A percentile compares a stretch with the other conserved stretches of the same genome.
Evolutionary conservation across 2,329 filamentous ascomycete genomes (phyloP).

Genomic region (Trichophyton equinum): DNA sequence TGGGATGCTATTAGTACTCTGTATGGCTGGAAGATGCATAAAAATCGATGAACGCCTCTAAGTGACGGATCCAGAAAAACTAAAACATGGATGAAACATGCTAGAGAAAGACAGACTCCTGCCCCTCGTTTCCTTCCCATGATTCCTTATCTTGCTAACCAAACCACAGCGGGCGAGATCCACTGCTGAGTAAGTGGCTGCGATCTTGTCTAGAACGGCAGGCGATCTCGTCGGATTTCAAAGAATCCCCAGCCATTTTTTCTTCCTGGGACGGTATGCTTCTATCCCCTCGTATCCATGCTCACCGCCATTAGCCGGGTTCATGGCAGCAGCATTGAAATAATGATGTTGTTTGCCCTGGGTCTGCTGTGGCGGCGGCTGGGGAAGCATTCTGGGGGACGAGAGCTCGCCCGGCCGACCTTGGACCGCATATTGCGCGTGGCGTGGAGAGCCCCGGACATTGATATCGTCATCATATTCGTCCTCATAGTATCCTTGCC

Average conservation of each 20-base stretch:
- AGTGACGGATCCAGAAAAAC: neutral
- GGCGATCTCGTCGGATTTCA: constrained; percentile 5
- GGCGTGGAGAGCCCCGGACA: neutral
- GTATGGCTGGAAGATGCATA: neutral
- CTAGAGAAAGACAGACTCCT: neutral
- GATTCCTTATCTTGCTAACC: neutral
- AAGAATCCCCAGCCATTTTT: constrained; percentile 17
- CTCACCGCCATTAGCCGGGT: constrained; percentile 11
- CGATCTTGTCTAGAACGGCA: neutral
- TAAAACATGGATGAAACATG: constrained; percentile 1
- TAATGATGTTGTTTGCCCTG: neutral
- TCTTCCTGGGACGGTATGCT: constrained; percentile 20
- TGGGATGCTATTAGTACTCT: neutral
- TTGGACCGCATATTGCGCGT: neutral
- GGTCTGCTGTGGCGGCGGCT: constrained; percentile 2
- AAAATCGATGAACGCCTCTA: neutral
- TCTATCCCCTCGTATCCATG: constrained; percentile 21
- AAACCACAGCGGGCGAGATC: neutral
- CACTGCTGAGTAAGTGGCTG: neutral
- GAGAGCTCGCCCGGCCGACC: neutral
- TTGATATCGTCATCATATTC: neutral
- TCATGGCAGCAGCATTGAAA: neutral
- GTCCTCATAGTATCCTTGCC: constrained; percentile 1
- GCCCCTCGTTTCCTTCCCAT: neutral
- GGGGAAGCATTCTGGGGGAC: neutral